Conservation (phyloP, 352 stramenopile genomes). For the Pilasporangium apinafurcum region DNA sequence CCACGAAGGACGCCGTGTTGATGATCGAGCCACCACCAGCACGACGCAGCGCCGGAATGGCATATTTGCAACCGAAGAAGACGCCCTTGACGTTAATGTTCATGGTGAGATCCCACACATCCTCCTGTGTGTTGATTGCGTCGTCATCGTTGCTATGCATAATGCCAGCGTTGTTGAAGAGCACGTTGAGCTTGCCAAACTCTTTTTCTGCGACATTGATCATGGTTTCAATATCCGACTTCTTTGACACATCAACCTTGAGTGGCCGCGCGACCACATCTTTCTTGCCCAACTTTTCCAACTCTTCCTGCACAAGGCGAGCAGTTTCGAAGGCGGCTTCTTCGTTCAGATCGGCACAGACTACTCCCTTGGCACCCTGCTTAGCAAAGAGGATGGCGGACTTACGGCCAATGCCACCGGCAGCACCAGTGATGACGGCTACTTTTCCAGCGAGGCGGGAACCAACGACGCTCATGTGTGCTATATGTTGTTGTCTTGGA, state of each 20-base stretch:
- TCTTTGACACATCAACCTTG: slow-evolving; percentile 73
- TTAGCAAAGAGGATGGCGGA: slow-evolving; percentile 80
- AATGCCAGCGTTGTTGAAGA: slow-evolving; percentile 88
- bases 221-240: slow-evolving; percentile 66
- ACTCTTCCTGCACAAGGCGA: slow-evolving; percentile 56
- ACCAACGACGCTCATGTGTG: slow-evolving; percentile 52
- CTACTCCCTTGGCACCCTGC: slow-evolving; percentile 66
- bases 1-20: slow-evolving; percentile 86
- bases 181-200: slow-evolving; percentile 69
- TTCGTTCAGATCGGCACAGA: slow-evolving; percentile 77
- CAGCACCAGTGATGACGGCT: slow-evolving; percentile 79
- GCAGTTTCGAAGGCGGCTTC: slow-evolving; percentile 58
- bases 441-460: slow-evolving; percentile 64
- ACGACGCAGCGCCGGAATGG: slow-evolving; percentile 72
- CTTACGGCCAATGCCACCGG: slow-evolving; percentile 76
- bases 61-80: slow-evolving; percentile 87
- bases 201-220: slow-evolving; percentile 68
- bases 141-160: slow-evolving; percentile 83
- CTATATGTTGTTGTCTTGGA: too few species aligned
- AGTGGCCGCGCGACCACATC: slow-evolving; percentile 47
- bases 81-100: slow-evolving; percentile 87
- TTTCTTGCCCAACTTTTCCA: slow-evolving; percentile 39
- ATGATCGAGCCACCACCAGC: slow-evolving; percentile 81
- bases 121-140: slow-evolving; percentile 63
- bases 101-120: slow-evolving; percentile 84